Evolutionary conservation across 257 asterid species (phyloP).

Genomic region (Nicotiana tomentosiformis): DNA sequence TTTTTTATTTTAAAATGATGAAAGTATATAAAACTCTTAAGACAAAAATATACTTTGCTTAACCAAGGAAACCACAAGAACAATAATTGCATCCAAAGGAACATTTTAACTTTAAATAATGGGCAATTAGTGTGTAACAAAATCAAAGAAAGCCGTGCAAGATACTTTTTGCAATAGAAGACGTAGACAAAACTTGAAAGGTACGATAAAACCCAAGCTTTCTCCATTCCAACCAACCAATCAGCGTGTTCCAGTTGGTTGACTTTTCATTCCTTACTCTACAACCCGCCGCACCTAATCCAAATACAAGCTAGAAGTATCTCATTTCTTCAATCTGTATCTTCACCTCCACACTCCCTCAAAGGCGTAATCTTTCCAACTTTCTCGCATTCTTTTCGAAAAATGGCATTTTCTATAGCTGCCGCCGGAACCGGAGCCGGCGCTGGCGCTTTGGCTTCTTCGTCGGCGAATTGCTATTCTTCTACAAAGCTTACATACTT

Average conservation of each 20-base stretch:
- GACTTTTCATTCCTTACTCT: background rate
- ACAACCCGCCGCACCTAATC: background rate
- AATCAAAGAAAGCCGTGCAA: background rate
- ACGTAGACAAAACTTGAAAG: background rate
- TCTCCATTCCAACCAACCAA: background rate
- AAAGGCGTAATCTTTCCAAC: conserved; percentile 1
- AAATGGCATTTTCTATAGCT: conserved; percentile 66
- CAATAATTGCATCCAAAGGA: background rate
- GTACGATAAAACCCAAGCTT: background rate
- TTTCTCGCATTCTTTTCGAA: background rate
- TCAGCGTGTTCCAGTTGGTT: background rate
- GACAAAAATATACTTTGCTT: background rate
- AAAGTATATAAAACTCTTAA: too few relatives aligned
- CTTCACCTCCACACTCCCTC: background rate
- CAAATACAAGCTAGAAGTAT: background rate
- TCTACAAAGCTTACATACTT: conserved; percentile 25
- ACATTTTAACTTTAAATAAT: background rate
- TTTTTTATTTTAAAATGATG: too few relatives aligned
- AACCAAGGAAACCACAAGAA: background rate
- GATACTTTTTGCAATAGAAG: background rate
- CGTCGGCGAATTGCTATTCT: conserved; percentile 9
- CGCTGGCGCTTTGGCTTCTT: conserved; percentile 24
- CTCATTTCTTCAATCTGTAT: background rate
- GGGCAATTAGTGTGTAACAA: background rate
- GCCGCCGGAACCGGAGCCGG: conserved; percentile 27